Evolutionary conservation across 1,139 yeast species (phyloP).

Genomic region (Kluyveromyces sp.): DNA sequence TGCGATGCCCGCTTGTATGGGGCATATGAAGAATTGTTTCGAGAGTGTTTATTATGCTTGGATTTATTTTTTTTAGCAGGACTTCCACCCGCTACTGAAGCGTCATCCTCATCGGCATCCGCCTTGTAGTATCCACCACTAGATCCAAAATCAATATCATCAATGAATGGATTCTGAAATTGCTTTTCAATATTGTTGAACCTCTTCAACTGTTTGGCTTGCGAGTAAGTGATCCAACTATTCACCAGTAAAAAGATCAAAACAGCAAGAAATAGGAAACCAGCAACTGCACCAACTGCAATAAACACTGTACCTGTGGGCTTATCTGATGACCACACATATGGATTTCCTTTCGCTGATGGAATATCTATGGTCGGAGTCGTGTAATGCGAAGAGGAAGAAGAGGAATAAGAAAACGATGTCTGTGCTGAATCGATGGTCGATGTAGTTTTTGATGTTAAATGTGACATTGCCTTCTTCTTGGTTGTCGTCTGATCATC

Average conservation of each 20-base stretch:
- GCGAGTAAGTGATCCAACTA: conserved; percentile 14
- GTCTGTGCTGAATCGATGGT: not conserved
- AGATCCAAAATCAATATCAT: not conserved
- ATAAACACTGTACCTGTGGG: conserved; percentile 77
- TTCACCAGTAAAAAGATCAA: conserved; percentile 20
- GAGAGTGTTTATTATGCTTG: not conserved
- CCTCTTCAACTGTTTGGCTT: conserved; percentile 11
- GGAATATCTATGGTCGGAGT: conserved; percentile 65
- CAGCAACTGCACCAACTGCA: conserved; percentile 65
- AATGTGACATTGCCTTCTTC: not conserved
- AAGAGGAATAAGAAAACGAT: too few species aligned
- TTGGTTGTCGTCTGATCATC: not conserved
- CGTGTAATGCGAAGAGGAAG: conserved; percentile 23
- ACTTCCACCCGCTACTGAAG: not conserved
- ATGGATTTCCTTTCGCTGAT: conserved; percentile 51
- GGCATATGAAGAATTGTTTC: not conserved
- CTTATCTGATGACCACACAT: conserved; percentile 40
- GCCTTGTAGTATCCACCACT: conserved; percentile 1
- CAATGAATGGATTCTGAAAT: conserved; percentile 8
- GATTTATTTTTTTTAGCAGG: not conserved
- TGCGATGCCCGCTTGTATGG: conserved; percentile 4
- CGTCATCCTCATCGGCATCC: conserved; percentile 1
- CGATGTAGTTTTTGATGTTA: not conserved
- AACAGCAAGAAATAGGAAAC: conserved; percentile 31
- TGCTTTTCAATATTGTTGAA: conserved; percentile 9